Evolutionary conservation across 1,284 basidiomycete genomes (phyloP).

Genomic region (Inonotus obliquus): DNA sequence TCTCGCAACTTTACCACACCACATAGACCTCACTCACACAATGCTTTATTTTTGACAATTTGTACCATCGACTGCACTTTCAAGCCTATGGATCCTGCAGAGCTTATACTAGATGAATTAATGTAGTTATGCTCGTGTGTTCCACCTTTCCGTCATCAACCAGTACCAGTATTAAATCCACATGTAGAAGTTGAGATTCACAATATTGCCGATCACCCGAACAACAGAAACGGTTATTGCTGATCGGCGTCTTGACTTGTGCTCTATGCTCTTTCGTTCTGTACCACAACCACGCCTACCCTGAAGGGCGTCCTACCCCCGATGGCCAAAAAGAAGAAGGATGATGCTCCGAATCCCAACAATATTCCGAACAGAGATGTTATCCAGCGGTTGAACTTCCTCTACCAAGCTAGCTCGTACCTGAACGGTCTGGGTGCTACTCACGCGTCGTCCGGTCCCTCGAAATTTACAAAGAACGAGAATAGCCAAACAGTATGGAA

Average conservation of each 20-base stretch:
- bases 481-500: background rate
- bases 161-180: too few species aligned
- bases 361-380: constrained; percentile 64
- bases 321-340: constrained; percentile 31
- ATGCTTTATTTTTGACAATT: background rate
- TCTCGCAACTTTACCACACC: background rate
- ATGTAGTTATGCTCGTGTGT: too few species aligned
- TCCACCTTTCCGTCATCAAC: too few species aligned
- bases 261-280: background rate
- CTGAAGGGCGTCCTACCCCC: background rate
- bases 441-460: background rate
- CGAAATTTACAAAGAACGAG: background rate
- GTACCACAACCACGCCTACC: background rate
- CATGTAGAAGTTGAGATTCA: too few species aligned
- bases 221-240: too few species aligned
- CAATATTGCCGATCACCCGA: too few species aligned
- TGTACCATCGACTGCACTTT: background rate
- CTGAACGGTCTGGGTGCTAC: constrained; percentile 40
- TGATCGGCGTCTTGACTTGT: too few species aligned
- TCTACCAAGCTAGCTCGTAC: constrained; percentile 75
- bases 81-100: too few species aligned
- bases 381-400: constrained; percentile 76
- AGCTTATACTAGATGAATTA: too few species aligned
- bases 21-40: background rate
- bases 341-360: constrained; percentile 50